These are phyloP conservation scores for Setomelanomma holmii DNA, from an alignment of 2,329 filamentous ascomycete species.

Conservation along the genomic window DNA sequence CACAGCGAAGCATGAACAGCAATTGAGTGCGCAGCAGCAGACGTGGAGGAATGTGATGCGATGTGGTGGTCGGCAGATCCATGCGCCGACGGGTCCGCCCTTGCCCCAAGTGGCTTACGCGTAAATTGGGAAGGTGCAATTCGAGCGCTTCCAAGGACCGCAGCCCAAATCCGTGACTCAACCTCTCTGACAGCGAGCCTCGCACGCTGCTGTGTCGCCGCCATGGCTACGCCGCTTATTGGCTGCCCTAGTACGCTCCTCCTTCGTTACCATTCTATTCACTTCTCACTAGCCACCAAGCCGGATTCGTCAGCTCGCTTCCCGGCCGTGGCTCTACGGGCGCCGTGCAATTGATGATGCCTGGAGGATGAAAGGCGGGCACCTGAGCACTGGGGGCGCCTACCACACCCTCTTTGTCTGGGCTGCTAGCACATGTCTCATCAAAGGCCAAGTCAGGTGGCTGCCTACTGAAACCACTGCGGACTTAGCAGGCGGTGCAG, in stretches of 20 bases:
- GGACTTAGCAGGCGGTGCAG: conserved; percentile 13
- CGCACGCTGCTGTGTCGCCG: conserved; percentile 8
- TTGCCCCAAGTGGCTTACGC: conserved; percentile 16
- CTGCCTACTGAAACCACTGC: conserved; percentile 23
- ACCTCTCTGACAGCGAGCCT: conserved; percentile 30
- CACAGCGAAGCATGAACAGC: conserved; percentile 10
- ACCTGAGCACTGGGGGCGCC: conserved; percentile 26
- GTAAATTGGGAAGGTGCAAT: background rate
- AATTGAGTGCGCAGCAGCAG: conserved; percentile 23
- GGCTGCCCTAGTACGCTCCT: conserved; percentile 25
- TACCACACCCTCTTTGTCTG: conserved; percentile 40
- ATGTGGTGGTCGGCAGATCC: conserved; percentile 16
- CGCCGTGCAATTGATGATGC: conserved; percentile 30
- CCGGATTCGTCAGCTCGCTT: conserved; percentile 38
- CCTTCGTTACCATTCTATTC: conserved; percentile 40
- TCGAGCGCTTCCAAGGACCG: conserved; percentile 14
- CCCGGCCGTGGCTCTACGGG: conserved; percentile 33
- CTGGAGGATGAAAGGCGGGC: conserved; percentile 26
- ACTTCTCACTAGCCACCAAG: conserved; percentile 37
- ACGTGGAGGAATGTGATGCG: conserved; percentile 15
- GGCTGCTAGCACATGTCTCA: conserved; percentile 10
- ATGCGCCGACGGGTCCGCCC: conserved; percentile 12
- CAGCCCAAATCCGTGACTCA: conserved; percentile 35
- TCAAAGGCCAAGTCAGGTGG: conserved; percentile 17
- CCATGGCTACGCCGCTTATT: conserved; percentile 26